Evolutionary conservation across 192 early-diverging fungal genomes (phyloP).

Genomic region (Entomortierella lignicola): DNA sequence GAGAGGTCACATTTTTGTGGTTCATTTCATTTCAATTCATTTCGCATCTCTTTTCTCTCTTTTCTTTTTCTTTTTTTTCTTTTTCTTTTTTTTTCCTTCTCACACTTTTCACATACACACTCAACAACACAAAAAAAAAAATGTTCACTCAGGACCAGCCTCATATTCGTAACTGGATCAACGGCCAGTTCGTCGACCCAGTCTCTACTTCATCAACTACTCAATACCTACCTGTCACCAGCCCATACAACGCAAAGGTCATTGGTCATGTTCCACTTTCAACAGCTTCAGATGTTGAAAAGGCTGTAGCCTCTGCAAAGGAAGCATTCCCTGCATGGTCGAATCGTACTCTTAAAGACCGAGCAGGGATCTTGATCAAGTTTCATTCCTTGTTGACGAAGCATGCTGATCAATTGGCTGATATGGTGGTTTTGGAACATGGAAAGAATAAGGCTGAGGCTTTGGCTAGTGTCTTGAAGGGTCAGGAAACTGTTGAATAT

Average conservation of each 20-base stretch:
- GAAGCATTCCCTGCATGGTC: constrained; percentile 70
- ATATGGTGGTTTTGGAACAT: constrained; percentile 80
- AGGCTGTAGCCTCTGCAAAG: constrained; percentile 68
- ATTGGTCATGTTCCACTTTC: constrained; percentile 76
- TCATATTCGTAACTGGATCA: constrained; percentile 52
- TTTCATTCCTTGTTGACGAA: constrained; percentile 67
- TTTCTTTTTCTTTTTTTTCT: not conserved
- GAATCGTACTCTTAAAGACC: constrained; percentile 74
- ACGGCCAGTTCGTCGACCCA: constrained; percentile 39
- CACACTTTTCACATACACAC: not conserved
- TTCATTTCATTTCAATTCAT: too few relatives aligned
- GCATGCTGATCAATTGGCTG: constrained; percentile 74
- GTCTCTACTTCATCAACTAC: constrained; percentile 11
- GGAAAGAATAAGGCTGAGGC: constrained; percentile 85
- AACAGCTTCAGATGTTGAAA: constrained; percentile 63
- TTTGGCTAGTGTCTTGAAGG: constrained; percentile 77
- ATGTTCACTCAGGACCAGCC: constrained; percentile 50
- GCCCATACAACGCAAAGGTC: constrained; percentile 69
- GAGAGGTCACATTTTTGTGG: too few relatives aligned
- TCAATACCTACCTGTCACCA: constrained; percentile 67
- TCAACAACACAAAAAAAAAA: constrained; percentile 1
- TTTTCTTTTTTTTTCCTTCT: constrained; percentile 3
- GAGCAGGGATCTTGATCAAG: constrained; percentile 69
- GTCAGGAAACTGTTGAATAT: constrained; percentile 84
- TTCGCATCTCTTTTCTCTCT: not conserved